phyloP scores from a whole-genome alignment of 768 basidiomycete species.

The Boletus patriciae region DNA sequence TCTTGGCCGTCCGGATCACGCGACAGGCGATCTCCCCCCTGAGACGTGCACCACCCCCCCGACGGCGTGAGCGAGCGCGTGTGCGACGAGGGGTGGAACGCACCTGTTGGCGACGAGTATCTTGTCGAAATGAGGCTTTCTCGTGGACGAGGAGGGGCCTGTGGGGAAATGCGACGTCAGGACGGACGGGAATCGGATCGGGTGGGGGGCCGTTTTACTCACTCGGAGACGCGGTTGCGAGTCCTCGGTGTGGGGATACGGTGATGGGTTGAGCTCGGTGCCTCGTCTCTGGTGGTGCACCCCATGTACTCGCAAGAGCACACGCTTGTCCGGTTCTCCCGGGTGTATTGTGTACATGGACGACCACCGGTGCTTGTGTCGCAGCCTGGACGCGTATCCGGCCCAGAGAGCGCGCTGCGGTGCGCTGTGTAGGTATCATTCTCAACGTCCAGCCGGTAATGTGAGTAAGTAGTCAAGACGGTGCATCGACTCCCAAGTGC shows the following conservation, averaged over 20 bases:
- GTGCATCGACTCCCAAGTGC: background rate
- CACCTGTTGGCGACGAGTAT: constrained; percentile 88
- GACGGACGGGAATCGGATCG: background rate
- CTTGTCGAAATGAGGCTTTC: constrained; percentile 77
- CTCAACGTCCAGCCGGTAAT: background rate
- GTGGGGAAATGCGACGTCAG: constrained; percentile 1
- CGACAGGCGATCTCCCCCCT: constrained; percentile 97
- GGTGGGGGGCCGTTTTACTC: background rate
- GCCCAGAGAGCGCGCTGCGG: constrained; percentile 24
- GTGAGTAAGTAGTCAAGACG: background rate
- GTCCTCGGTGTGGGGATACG: constrained; percentile 2
- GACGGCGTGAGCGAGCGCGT: background rate
- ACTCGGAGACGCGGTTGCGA: constrained; percentile 22
- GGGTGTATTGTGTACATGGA: constrained; percentile 6
- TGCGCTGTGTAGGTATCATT: constrained; percentile 35
- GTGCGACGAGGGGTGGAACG: background rate
- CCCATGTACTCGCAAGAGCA: constrained; percentile 1
- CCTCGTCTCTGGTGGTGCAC: background rate
- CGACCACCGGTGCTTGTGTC: constrained; percentile 6
- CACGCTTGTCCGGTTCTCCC: constrained; percentile 9
- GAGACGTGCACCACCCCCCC: background rate
- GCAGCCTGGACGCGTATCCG: constrained; percentile 19
- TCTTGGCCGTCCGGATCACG: constrained; percentile 86
- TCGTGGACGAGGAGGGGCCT: constrained; percentile 2
- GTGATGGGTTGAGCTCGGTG: background rate